These are phyloP conservation scores for Apophysomyces elegans DNA, from an alignment of 371 early-diverging fungal species.

Conservation along the genomic window DNA sequence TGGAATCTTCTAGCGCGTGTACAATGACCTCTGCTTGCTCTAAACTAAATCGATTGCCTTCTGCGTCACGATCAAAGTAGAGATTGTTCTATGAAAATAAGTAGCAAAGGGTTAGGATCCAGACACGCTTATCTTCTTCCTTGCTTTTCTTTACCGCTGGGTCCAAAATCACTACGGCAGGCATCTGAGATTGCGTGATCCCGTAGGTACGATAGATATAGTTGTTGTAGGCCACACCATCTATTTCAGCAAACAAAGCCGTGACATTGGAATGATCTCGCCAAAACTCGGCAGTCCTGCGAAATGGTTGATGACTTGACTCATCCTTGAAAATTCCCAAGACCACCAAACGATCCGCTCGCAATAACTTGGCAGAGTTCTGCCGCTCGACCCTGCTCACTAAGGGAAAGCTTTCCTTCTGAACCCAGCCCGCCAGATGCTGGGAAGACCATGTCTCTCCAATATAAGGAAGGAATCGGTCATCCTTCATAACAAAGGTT, in stretches of 20 bases:
- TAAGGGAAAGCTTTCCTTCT: constrained; percentile 3
- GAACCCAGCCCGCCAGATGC: neutral
- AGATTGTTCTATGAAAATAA: constrained; percentile 9
- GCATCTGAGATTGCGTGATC: constrained; percentile 46
- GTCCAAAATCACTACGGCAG: constrained; percentile 61
- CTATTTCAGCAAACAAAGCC: constrained; percentile 65
- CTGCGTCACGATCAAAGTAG: constrained; percentile 13
- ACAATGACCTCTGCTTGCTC: constrained; percentile 11
- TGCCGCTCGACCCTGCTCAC: neutral
- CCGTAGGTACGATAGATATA: constrained; percentile 68
- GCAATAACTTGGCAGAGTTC: neutral
- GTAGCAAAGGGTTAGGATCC: neutral
- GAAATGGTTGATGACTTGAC: constrained; percentile 11
- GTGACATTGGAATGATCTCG: constrained; percentile 23
- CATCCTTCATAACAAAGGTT: constrained; percentile 28
- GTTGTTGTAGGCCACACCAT: constrained; percentile 56
- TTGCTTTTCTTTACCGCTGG: constrained; percentile 44
- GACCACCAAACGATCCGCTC: neutral
- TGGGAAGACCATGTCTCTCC: neutral
- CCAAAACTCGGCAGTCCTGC: constrained; percentile 16
- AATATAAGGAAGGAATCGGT: neutral
- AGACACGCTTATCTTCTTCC: neutral
- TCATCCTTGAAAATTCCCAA: constrained; percentile 9
- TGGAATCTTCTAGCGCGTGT: neutral
- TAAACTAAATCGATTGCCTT: constrained; percentile 15